Base-by-base conservation (phyloP, 306 rosid genomes). In the Lupinus albus region DNA sequence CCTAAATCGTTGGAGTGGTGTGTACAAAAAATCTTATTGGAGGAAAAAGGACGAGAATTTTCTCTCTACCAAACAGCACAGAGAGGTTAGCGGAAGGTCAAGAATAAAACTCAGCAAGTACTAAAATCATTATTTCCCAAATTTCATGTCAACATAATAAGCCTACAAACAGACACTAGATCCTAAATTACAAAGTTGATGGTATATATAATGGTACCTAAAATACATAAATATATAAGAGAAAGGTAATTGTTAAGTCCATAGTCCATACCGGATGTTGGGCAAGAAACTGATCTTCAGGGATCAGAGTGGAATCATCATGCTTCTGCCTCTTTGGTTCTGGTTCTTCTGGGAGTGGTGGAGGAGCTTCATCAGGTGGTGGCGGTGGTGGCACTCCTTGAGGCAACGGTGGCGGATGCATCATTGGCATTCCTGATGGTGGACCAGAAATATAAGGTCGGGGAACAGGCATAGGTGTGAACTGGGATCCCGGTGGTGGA, bases 281-380 rank as follows among this genome's bases (percentile, higher is more conserved):
- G 12, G 96, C 94, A 81, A 86, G 80, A 82, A 93, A 93, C 64
- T 88, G 88, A 65, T 93, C 99, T 83, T 93, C 97, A 0, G 97
- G 87, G 49, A 85, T 81, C 68, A 93, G 96, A 82, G 83, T 71
- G 36, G 85, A 83, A 84, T 93, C 97, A 44, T 93, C 96, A 61
- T 77, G 96, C 75, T 84, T 93, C 80, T 83, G 96, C 81, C 85
- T 81, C 90, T 93, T 93, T 17, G 96, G 97, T 68, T 93, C 96
- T 4, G 96, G 99, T 75, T 93, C 99, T 6, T 90, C 97, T 7
- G 95, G 99, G 28, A 88, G 97, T 0, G 97, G 96, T 2, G 97
- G 99, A 71, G 90, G 96, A 80, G 97, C 99, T 83, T 90, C 99
- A 18, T 93, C 99, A 4, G 95, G 99, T 14, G 92, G 95, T 0